Conservation (phyloP, 805 yeast species). For the Zygosaccharomyces kombuchaensis region DNA sequence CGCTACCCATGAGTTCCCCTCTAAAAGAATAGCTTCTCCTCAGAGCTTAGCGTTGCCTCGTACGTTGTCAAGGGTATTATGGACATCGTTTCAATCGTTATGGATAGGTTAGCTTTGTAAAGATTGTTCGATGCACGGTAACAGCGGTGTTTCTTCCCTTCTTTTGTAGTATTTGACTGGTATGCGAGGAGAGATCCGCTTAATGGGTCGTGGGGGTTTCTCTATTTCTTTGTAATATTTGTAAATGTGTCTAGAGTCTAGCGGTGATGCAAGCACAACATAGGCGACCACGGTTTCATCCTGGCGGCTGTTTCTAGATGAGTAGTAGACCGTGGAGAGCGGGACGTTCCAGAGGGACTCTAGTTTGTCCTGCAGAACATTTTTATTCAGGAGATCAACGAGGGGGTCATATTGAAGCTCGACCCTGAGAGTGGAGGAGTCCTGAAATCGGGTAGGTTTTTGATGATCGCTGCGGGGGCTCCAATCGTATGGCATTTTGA, state of each 20-base stretch:
- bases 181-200: conserved; percentile 10
- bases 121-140: conserved; percentile 3
- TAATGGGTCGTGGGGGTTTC: background rate
- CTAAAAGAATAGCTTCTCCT: background rate
- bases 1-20: background rate
- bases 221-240: conserved; percentile 11
- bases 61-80: too few species aligned
- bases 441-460: conserved; percentile 10
- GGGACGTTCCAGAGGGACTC: background rate
- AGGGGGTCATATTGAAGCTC: conserved; percentile 11
- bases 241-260: conserved; percentile 11
- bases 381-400: conserved; percentile 6
- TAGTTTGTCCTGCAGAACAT: conserved; percentile 3
- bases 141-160: conserved; percentile 1
- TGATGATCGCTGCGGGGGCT: background rate
- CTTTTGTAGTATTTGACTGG: conserved; percentile 11
- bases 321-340: conserved; percentile 19
- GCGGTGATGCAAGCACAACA: conserved; percentile 13
- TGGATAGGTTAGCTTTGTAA: conserved; percentile 3
- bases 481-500: conserved; percentile 28
- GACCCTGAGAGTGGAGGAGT: conserved; percentile 20
- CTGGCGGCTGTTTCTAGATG: conserved; percentile 17
- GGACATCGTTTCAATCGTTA: conserved; percentile 2
- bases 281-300: conserved; percentile 18
- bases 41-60: too few species aligned